Conservation (phyloP, 768 basidiomycete genomes). For the Ramaria sp. region DNA sequence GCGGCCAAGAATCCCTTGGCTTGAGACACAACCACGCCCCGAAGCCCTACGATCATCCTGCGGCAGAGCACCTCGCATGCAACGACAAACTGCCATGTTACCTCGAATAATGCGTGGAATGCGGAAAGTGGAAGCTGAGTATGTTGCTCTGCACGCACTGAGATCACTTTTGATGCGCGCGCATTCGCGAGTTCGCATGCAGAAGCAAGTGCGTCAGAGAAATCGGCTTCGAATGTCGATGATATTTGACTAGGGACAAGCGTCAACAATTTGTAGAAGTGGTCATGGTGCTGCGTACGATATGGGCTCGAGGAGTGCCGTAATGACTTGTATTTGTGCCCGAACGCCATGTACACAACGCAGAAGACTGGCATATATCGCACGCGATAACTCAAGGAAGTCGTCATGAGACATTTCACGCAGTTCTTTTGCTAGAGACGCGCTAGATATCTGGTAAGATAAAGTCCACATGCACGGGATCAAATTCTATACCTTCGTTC, state of each 20-base stretch:
- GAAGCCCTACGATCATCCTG: slow-evolving; percentile 86
- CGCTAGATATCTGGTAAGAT: slow-evolving; percentile 18
- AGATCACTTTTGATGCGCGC: slow-evolving; percentile 69
- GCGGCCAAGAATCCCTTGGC: slow-evolving; percentile 79
- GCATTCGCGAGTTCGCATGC: slow-evolving; percentile 81
- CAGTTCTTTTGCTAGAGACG: slow-evolving; percentile 43
- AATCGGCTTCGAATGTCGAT: slow-evolving; percentile 47
- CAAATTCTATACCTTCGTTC: slow-evolving; percentile 12
- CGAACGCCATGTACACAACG: slow-evolving; percentile 61
- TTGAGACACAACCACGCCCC: slow-evolving; percentile 76
- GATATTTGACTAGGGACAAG: slow-evolving; percentile 25
- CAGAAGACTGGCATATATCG: slow-evolving; percentile 52
- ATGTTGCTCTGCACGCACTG: slow-evolving; percentile 70
- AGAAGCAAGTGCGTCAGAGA: slow-evolving; percentile 67
- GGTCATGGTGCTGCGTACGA: slow-evolving; percentile 19
- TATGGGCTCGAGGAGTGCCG: slow-evolving; percentile 44
- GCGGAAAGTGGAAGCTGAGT: slow-evolving; percentile 56
- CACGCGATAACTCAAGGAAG: slow-evolving; percentile 52
- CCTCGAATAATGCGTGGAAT: slow-evolving; percentile 75
- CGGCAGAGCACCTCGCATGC: slow-evolving; percentile 76
- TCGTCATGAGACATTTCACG: slow-evolving; percentile 57
- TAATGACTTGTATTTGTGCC: slow-evolving; percentile 43
- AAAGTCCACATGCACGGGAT: background rate
- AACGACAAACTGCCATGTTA: slow-evolving; percentile 85
- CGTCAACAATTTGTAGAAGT: background rate